Evolutionary conservation across 345 rosid species (phyloP).

Genomic region (Salix purpurea): DNA sequence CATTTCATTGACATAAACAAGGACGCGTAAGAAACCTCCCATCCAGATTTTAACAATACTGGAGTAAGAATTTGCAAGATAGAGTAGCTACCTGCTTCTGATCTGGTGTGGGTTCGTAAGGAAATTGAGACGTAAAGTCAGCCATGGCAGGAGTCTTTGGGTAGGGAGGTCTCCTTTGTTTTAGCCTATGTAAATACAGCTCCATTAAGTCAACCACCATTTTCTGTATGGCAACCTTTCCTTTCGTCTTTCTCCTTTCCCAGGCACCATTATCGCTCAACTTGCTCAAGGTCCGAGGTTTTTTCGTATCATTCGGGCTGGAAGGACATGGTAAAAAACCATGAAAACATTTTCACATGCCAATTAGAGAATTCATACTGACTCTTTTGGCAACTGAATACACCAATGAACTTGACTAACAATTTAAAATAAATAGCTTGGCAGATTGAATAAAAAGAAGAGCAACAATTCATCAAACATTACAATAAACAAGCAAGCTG

Average conservation of each 20-base stretch:
- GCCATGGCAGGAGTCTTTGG: slow-evolving; percentile 63
- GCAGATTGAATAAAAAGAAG: not conserved
- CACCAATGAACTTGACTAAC: not conserved
- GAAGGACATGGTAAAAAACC: slow-evolving; percentile 7
- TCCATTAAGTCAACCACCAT: slow-evolving; percentile 99
- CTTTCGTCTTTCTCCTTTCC: slow-evolving; percentile 92
- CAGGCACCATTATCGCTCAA: slow-evolving; percentile 71
- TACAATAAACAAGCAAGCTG: not conserved
- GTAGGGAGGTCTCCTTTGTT: slow-evolving; percentile 77
- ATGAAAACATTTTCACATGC: not conserved
- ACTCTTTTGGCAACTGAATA: not conserved
- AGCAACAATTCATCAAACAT: not conserved
- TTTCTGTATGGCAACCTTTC: slow-evolving; percentile 91
- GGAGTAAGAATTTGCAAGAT: not conserved
- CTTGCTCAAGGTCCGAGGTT: slow-evolving; percentile 75
- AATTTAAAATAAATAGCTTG: not conserved
- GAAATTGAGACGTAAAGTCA: slow-evolving; percentile 65
- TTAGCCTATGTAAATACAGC: slow-evolving; percentile 80
- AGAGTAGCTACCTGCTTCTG: slow-evolving; percentile 56
- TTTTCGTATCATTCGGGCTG: slow-evolving; percentile 85
- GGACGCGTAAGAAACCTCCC: not conserved
- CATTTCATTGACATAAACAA: not conserved
- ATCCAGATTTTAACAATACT: not conserved
- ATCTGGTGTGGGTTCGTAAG: slow-evolving; percentile 84
- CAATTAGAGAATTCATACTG: not conserved